These are phyloP conservation scores for Byssoonygena ceratinophila DNA, from an alignment of 2,329 filamentous ascomycete species.

Conservation along the genomic window DNA sequence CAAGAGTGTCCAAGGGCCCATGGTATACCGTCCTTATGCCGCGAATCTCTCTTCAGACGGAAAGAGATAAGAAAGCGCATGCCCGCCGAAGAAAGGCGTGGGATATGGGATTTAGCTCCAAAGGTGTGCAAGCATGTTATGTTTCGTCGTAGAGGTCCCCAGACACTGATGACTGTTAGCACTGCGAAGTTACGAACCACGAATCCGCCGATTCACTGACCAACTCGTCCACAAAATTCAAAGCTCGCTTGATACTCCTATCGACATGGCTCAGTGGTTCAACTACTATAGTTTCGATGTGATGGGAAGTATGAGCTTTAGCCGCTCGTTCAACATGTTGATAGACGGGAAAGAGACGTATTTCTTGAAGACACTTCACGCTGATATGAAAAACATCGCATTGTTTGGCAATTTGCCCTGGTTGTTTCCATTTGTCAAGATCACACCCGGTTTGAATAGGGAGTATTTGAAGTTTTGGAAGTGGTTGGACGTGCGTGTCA, in stretches of 20 bases:
- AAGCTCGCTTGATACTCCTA: not conserved
- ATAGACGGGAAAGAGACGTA: conserved; percentile 16
- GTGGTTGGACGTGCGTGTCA: not conserved
- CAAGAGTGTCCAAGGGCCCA: conserved; percentile 17
- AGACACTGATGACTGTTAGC: not conserved
- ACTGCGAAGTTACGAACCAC: conserved; percentile 8
- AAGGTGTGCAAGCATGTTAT: not conserved
- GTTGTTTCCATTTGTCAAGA: conserved; percentile 11
- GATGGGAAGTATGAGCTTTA: conserved; percentile 32
- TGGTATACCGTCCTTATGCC: not conserved
- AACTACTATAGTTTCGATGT: conserved; percentile 24
- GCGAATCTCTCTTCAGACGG: not conserved
- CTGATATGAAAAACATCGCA: conserved; percentile 16
- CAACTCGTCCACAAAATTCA: not conserved
- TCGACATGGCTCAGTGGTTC: conserved; percentile 17
- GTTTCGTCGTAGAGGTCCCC: not conserved
- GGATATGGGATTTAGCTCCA: conserved; percentile 2
- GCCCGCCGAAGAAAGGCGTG: not conserved
- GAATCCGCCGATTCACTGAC: not conserved
- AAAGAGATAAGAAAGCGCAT: not conserved
- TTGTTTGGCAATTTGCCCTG: conserved; percentile 19
- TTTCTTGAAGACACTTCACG: conserved; percentile 18
- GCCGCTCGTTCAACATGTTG: conserved; percentile 31
- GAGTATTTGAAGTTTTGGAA: conserved; percentile 3
- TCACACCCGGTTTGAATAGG: not conserved